Conservation (phyloP, 371 early-diverging fungal genomes). For the Rhizopus arrhizus region DNA sequence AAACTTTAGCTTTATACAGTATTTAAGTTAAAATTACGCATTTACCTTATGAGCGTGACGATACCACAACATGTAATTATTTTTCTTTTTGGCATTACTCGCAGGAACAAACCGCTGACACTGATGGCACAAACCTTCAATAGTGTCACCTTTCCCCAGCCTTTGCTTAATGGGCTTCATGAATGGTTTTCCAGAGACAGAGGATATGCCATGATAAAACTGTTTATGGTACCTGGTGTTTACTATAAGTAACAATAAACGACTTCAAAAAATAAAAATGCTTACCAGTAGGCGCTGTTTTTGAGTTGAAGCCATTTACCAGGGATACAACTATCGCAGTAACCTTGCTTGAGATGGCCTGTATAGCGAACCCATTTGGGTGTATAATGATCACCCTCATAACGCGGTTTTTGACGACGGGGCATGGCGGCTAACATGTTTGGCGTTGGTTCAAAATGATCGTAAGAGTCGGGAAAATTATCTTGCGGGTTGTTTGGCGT, state of each 20-base stretch:
- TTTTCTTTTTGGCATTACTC: slow-evolving; percentile 67
- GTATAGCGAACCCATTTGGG: slow-evolving; percentile 78
- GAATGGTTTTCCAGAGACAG: slow-evolving; percentile 77
- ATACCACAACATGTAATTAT: slow-evolving; percentile 74
- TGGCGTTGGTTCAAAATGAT: background rate
- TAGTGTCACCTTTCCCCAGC: slow-evolving; percentile 49
- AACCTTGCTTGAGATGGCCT: slow-evolving; percentile 79
- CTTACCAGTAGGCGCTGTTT: slow-evolving; percentile 89
- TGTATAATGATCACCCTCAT: slow-evolving; percentile 77
- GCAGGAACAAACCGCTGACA: slow-evolving; percentile 78
- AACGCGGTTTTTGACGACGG: slow-evolving; percentile 63
- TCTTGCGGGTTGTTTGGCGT: no score
- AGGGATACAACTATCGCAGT: slow-evolving; percentile 77
- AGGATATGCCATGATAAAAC: slow-evolving; percentile 82
- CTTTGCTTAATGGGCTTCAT: slow-evolving; percentile 68
- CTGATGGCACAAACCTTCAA: slow-evolving; percentile 84
- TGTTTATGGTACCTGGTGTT: slow-evolving; percentile 79
- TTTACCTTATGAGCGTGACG: slow-evolving; percentile 77
- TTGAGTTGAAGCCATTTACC: slow-evolving; percentile 87
- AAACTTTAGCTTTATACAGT: background rate
- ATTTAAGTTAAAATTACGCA: no score
- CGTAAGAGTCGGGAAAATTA: background rate
- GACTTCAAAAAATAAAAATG: background rate
- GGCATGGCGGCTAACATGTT: slow-evolving; percentile 24
- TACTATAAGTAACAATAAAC: slow-evolving; percentile 3